Evolutionary conservation across 305 asterid species (phyloP).

Genomic region (Fraxinus sp.): DNA sequence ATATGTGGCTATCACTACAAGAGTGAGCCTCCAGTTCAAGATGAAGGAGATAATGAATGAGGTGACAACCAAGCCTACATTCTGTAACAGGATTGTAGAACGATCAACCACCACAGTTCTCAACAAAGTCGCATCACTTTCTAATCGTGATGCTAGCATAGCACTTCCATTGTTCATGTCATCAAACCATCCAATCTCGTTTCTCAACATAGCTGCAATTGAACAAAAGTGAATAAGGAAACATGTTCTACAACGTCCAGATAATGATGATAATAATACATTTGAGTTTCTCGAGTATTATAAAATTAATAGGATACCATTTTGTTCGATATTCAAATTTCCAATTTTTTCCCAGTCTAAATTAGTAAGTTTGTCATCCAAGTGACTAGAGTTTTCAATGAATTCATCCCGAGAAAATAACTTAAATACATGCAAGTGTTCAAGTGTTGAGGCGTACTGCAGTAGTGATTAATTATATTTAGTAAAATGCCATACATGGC

Average conservation of each 20-base stretch:
- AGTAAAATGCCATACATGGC: conserved; percentile 7
- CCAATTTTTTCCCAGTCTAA: background rate
- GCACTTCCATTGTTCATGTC: conserved; percentile 71
- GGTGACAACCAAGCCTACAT: conserved; percentile 73
- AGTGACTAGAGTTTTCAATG: background rate
- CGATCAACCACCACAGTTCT: conserved; percentile 90
- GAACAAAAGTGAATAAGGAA: conserved; percentile 10
- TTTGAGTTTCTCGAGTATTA: background rate
- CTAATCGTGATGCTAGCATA: conserved; percentile 84
- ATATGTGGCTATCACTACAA: conserved; percentile 86
- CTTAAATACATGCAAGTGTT: background rate
- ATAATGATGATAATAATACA: conserved; percentile 1
- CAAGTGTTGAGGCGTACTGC: background rate
- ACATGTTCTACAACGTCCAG: background rate
- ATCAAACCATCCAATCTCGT: conserved; percentile 97
- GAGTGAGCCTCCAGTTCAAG: conserved; percentile 97
- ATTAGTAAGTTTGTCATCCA: background rate
- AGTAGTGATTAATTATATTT: background rate
- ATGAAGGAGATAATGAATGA: conserved; percentile 86
- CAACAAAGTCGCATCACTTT: conserved; percentile 80
- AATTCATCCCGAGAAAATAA: background rate
- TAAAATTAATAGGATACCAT: background rate
- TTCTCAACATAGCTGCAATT: conserved; percentile 85
- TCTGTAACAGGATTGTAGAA: conserved; percentile 76
- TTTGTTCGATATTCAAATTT: background rate